These are phyloP conservation scores for Schizosaccharomyces versatilis DNA, from an alignment of 1,139 yeast genomes.

Conservation along the genomic window DNA sequence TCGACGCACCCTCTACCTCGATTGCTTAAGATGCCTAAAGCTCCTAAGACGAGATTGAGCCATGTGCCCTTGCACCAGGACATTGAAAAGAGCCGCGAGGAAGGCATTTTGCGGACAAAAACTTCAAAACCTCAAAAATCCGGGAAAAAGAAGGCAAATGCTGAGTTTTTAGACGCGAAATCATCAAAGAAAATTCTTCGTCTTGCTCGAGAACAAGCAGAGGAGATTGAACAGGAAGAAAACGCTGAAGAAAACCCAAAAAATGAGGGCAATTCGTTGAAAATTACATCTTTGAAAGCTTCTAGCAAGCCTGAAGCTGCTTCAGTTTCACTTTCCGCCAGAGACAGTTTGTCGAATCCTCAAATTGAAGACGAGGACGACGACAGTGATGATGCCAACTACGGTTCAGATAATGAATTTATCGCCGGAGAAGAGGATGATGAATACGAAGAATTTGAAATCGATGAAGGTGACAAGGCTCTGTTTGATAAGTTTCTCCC, in stretches of 20 bases:
- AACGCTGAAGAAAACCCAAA: constrained; percentile 16
- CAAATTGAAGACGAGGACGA: constrained; percentile 17
- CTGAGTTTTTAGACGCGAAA: constrained; percentile 55
- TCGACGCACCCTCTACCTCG: too few relatives aligned
- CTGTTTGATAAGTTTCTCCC: constrained; percentile 22
- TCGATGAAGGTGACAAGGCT: constrained; percentile 24
- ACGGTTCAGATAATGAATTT: constrained; percentile 14
- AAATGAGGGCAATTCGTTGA: constrained; percentile 3
- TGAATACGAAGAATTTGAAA: constrained; percentile 28
- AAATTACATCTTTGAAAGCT: constrained; percentile 1
- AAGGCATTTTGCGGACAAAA: constrained; percentile 26
- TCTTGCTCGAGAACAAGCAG: constrained; percentile 79
- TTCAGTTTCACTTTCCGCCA: not conserved
- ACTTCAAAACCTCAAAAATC: constrained; percentile 10
- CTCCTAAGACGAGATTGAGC: constrained; percentile 19
- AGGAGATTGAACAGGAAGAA: constrained; percentile 38
- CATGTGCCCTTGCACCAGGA: constrained; percentile 70
- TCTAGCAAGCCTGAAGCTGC: constrained; percentile 6
- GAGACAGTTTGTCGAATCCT: constrained; percentile 5
- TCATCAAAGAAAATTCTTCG: constrained; percentile 69
- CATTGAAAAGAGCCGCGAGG: constrained; percentile 50
- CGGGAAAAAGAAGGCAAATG: constrained; percentile 13
- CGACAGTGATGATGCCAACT: constrained; percentile 25
- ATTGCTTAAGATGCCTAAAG: constrained; percentile 11
- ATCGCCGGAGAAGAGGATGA: constrained; percentile 31